A percentile compares a stretch with the other conserved stretches of the same genome.
Conservation (phyloP, 805 yeast genomes). For the Jamesozyma gamospora region DNA sequence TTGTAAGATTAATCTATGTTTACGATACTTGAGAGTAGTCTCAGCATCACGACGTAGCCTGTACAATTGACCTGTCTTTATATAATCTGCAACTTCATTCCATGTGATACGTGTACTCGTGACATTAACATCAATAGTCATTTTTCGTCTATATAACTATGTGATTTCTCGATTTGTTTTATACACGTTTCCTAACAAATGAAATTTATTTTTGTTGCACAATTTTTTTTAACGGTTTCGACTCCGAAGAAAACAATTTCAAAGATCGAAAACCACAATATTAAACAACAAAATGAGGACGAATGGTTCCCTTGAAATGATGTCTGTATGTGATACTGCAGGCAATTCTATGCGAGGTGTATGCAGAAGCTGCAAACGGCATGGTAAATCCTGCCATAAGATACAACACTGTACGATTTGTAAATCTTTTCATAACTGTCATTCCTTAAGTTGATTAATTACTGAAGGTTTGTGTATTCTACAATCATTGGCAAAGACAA, state of each 20-base stretch:
- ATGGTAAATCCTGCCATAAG: constrained; percentile 14
- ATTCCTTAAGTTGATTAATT: neutral
- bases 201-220: too few relatives aligned
- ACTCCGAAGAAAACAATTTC: too few relatives aligned
- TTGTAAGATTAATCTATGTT: constrained; percentile 36
- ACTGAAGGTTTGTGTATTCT: neutral
- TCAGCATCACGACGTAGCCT: constrained; percentile 39
- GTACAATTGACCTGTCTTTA: constrained; percentile 36
- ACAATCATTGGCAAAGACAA: too few relatives aligned
- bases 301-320: too few relatives aligned
- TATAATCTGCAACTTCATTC: constrained; percentile 33
- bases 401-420: neutral
- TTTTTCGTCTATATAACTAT: too few relatives aligned
- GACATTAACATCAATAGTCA: neutral
- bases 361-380: constrained; percentile 21
- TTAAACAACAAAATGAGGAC: too few relatives aligned
- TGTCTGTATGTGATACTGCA: too few relatives aligned
- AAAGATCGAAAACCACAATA: too few relatives aligned
- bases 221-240: too few relatives aligned
- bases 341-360: constrained; percentile 5
- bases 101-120: constrained; percentile 30
- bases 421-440: too few relatives aligned
- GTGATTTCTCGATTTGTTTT: too few relatives aligned
- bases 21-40: constrained; percentile 36
- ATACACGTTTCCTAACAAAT: too few relatives aligned